A percentile compares a stretch with the other conserved stretches of the same genome.
phyloP scores from a whole-genome alignment of 1,284 basidiomycete genomes.

The Leccinum fuscescens region DNA sequence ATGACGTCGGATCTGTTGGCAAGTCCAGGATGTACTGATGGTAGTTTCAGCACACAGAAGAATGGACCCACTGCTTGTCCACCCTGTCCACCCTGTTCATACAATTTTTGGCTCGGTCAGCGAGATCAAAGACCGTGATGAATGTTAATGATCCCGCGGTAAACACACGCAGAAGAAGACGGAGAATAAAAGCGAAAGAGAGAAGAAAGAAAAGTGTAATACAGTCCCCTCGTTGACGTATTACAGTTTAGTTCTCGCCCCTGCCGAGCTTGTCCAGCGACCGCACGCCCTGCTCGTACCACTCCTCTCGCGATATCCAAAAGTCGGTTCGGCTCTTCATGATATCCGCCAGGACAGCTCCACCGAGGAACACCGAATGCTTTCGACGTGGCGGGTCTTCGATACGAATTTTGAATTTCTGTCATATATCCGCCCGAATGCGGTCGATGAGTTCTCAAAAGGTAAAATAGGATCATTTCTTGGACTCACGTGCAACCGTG shows the following conservation, averaged over 20 bases:
- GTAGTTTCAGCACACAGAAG: not conserved
- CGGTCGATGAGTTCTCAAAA: not conserved
- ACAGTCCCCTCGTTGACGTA: not conserved
- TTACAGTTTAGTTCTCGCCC: constrained; percentile 47
- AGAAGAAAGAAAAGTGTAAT: not conserved
- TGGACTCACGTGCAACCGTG: constrained; percentile 78
- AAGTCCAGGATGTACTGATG: not conserved
- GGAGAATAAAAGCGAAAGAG: not conserved
- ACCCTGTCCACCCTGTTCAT: not conserved
- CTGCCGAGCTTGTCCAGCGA: constrained; percentile 83
- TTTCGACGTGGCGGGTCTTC: constrained; percentile 98
- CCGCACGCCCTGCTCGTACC: constrained; percentile 85
- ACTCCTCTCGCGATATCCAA: constrained; percentile 92
- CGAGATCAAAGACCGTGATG: not conserved
- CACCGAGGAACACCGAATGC: constrained; percentile 99
- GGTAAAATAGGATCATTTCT: not conserved
- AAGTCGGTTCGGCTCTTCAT: constrained; percentile 95
- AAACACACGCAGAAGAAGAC: not conserved
- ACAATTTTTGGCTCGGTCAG: not conserved
- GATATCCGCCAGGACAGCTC: constrained; percentile 94
- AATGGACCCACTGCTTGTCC: not conserved
- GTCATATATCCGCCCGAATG: not conserved
- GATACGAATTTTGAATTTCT: constrained; percentile 99
- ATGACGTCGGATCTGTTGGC: not conserved
- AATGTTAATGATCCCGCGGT: not conserved